phyloP scores from a whole-genome alignment of 2,329 filamentous ascomycete genomes.

The Scortechinia acanthostroma region DNA sequence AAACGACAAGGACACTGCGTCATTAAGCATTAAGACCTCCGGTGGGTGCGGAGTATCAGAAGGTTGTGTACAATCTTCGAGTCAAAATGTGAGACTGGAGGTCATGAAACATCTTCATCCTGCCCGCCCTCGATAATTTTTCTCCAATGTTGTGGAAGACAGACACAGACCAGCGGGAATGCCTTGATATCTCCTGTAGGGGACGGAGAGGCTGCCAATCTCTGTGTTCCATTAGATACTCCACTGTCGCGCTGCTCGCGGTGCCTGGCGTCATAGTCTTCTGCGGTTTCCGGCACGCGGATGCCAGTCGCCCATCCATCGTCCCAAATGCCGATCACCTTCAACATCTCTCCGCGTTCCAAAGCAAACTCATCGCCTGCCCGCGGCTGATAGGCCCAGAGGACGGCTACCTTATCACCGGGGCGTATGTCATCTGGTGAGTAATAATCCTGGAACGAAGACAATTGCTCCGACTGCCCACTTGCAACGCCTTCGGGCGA shows the following conservation, averaged over 20 bases:
- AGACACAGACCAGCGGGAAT: conserved; percentile 93
- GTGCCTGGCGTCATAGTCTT: conserved; percentile 77
- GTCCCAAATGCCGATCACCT: conserved; percentile 97
- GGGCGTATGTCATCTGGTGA: conserved; percentile 93
- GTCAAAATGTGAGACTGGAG: too few species aligned
- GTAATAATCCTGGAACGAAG: conserved; percentile 98
- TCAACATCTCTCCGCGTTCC: conserved; percentile 94
- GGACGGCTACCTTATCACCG: conserved; percentile 77
- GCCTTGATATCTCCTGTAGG: conserved; percentile 84
- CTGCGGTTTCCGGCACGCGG: conserved; percentile 72
- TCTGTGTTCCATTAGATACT: conserved; percentile 72
- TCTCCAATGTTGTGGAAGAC: conserved; percentile 88
- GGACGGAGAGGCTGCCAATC: conserved; percentile 53
- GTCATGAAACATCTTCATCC: conserved; percentile 22
- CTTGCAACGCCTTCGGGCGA: conserved; percentile 72
- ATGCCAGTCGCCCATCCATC: conserved; percentile 97
- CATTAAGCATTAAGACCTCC: too few species aligned
- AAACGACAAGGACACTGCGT: too few species aligned
- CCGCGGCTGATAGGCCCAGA: conserved; percentile 95
- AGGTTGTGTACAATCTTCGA: too few species aligned
- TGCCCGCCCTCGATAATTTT: conserved; percentile 87
- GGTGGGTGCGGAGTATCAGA: too few species aligned
- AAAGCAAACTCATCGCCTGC: conserved; percentile 88
- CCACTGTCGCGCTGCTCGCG: conserved; percentile 85
- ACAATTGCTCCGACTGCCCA: conserved; percentile 88